These are phyloP conservation scores for Drechslerella stenobrocha DNA, from an alignment of 2,329 filamentous ascomycete species.

Conservation along the genomic window DNA sequence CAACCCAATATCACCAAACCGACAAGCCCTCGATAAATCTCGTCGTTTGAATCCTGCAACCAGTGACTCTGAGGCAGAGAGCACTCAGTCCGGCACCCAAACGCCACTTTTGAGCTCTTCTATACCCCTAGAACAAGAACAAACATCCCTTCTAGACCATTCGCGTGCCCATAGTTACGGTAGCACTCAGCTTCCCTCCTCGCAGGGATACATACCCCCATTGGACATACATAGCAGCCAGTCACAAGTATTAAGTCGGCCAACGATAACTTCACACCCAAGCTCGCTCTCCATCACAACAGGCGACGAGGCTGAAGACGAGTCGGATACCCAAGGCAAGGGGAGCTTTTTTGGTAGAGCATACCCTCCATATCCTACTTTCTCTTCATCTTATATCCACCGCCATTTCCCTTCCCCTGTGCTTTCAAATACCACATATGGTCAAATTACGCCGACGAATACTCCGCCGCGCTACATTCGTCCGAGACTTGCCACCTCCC, in stretches of 20 bases:
- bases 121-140: slow-evolving; percentile 43
- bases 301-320: slow-evolving; percentile 44
- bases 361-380: slow-evolving; percentile 28
- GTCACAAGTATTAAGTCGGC: slow-evolving; percentile 3
- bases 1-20: slow-evolving; percentile 34
- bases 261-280: slow-evolving; percentile 33
- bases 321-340: slow-evolving; percentile 37
- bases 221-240: slow-evolving; percentile 26
- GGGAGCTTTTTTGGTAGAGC: slow-evolving; percentile 20
- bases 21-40: slow-evolving; percentile 18
- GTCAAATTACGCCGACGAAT: slow-evolving; percentile 20
- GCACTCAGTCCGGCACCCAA: slow-evolving; percentile 33
- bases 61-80: slow-evolving; percentile 39
- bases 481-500: slow-evolving; percentile 31
- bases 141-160: slow-evolving; percentile 27
- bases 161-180: slow-evolving; percentile 19
- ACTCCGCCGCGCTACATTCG: slow-evolving; percentile 15
- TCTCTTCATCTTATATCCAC: slow-evolving; percentile 42
- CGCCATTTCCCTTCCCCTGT: slow-evolving; percentile 34
- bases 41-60: slow-evolving; percentile 24
- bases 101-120: slow-evolving; percentile 46
- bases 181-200: slow-evolving; percentile 13
- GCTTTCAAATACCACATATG: slow-evolving; percentile 11
- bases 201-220: slow-evolving; percentile 11
- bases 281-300: slow-evolving; percentile 45